A percentile compares a stretch with the other conserved stretches of the same genome.
These are phyloP conservation scores for Lentinula detonsa DNA, from an alignment of 768 basidiomycete species.

Conservation along the genomic window DNA sequence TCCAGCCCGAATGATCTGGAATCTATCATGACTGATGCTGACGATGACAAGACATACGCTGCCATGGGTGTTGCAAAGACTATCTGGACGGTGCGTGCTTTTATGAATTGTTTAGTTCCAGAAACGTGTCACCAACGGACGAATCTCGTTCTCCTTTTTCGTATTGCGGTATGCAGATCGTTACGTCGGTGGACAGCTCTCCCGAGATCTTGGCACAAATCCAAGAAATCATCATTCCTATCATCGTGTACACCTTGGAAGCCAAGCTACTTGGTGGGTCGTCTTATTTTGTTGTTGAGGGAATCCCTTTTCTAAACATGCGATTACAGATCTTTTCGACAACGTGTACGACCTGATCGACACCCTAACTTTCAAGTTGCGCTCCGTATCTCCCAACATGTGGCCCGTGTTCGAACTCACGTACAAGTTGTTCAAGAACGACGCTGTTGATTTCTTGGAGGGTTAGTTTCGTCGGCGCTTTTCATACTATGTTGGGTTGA, in stretches of 20 bases:
- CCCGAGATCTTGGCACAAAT: constrained; percentile 73
- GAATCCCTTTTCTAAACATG: constrained; percentile 1
- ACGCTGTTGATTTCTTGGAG: constrained; percentile 83
- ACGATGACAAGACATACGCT: constrained; percentile 83
- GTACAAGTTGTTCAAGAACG: constrained; percentile 75
- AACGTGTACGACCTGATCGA: constrained; percentile 86
- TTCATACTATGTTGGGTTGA: neutral
- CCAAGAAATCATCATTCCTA: constrained; percentile 76
- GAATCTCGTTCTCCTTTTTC: neutral
- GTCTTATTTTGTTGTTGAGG: neutral
- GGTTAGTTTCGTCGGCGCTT: constrained; percentile 36
- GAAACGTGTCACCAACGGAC: neutral
- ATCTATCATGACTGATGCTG: constrained; percentile 43
- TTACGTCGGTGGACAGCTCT: constrained; percentile 66
- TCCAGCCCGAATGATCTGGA: constrained; percentile 47
- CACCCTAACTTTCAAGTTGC: constrained; percentile 76
- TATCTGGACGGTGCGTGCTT: constrained; percentile 58
- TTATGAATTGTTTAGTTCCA: neutral
- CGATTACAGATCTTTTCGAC: constrained; percentile 67
- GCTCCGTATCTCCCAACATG: constrained; percentile 71
- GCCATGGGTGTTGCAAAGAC: constrained; percentile 88
- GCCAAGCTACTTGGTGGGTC: constrained; percentile 63
- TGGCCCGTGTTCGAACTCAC: constrained; percentile 86
- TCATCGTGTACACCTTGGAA: constrained; percentile 72
- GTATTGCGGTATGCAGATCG: constrained; percentile 40